Evolutionary conservation across 139 green algal species (phyloP).

Genomic region (Chlamydomonas incerta): DNA sequence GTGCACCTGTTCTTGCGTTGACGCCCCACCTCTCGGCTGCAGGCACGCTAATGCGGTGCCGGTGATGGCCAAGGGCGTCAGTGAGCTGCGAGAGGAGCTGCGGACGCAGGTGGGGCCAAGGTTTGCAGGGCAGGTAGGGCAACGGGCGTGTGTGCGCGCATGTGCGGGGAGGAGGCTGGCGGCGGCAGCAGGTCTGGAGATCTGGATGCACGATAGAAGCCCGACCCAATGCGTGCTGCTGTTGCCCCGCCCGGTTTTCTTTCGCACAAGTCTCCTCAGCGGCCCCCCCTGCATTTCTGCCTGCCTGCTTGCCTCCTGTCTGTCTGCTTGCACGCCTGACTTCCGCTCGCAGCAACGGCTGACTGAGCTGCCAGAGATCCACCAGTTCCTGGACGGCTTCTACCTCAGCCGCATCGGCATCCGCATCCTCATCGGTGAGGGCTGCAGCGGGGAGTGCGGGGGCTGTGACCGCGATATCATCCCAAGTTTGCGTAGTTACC

Average conservation of each 20-base stretch:
- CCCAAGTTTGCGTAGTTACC: no score
- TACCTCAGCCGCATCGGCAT: conserved; percentile 99
- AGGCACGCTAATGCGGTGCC: conserved; percentile 95
- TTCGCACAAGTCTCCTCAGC: no score
- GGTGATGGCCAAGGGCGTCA: conserved; percentile 92
- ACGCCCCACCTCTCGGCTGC: conserved; percentile 22
- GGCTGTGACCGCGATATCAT: no score
- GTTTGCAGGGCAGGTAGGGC: no score
- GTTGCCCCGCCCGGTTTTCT: no score
- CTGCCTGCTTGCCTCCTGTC: no score
- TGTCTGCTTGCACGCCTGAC: no score
- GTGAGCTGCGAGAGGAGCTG: conserved; percentile 76
- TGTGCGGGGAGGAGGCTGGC: no score
- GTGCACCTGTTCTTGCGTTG: conserved; percentile 37
- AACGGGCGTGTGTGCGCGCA: not conserved
- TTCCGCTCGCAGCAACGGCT: conserved; percentile 49
- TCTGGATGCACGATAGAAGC: no score
- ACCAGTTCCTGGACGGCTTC: conserved; percentile 98
- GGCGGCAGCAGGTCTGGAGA: no score
- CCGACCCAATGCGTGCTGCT: no score
- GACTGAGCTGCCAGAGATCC: conserved; percentile 95
- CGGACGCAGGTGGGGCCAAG: not conserved
- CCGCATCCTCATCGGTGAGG: conserved; percentile 93
- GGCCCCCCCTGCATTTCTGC: no score
- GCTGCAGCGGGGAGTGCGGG: conserved; percentile 29